Evolutionary conservation across 2,329 filamentous ascomycete genomes (phyloP), one percentile per base, ranked within the genome.

Genomic region (Westerdykella ornata): DNA sequence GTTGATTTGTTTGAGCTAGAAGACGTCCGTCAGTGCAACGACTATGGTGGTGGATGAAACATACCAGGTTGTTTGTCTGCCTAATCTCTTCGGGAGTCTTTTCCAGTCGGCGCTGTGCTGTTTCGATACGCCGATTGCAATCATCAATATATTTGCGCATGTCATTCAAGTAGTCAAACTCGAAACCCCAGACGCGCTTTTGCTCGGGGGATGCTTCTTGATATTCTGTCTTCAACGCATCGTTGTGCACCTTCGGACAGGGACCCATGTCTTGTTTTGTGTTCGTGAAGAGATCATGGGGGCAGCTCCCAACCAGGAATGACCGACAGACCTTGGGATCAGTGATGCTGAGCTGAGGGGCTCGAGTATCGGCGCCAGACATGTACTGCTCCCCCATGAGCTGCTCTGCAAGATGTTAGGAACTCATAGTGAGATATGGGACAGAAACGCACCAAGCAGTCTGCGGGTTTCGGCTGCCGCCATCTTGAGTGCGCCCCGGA

Each of bases 201-300:
- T 90, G 84, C 20, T 79, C 69, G 2, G 83, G 73, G 3, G 84
- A 72, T 0, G 92, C 80, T 1, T 72, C 75, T 54, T 94, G 85
- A 67, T 92, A 98, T 65, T 98, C 89, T 36, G 82, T 74, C 68
- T 95, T 96, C 51, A 97, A 76, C 11, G 81, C 80, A 64, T 96
- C 89, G 37, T 81, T 85, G 70, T 98, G 92, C 18, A 90, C 78
- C 64, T 90, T 92, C 37, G 86, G 79, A 62, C 92, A 98, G 0
- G 81, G 78, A 2, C 92, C 92, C 26, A 97, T 78, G 65, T 98
- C 92, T 75, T 97, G 89, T 72, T 96, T 97, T 35, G 92, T 98
- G 71, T 98, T 98, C 52, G 90, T 98, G 77, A 98, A 98, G 61
- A 98, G 87, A 65, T 98, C 92, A 74, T 97, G 90, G 1, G 92